Evolutionary conservation across 1,139 yeast species (phyloP), one percentile per base, ranked within the genome.

Genomic region (Torulaspora pretoriensis): DNA sequence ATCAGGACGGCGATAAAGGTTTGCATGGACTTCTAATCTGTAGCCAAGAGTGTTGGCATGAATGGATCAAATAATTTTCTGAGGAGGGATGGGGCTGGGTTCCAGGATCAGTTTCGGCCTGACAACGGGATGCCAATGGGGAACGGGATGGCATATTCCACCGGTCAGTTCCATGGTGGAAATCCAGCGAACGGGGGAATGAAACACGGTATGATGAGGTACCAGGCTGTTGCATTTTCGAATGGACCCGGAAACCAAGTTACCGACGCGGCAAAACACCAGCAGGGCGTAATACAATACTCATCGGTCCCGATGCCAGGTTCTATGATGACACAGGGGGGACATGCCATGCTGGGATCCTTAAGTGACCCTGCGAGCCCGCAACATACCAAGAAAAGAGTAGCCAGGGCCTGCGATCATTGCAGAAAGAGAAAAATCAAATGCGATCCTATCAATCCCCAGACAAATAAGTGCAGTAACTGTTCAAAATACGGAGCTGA

Each of bases 401-500:
- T 61, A 12, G 47, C 64, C 13, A 56, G 56, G 40, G 70, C 70
- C 8, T 66, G 70, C 50, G 62, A 64, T 36, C 63, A 61, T 43
- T 67, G 70, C 49, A 58, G 69, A 41, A 62, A 53, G 37, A 56
- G 68, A 31, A 66, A 66, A 46, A 60, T 65, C 35, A 64, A 64
- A 47, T 67, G 70, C 51, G 64, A 60, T 35, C 58, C 61, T 8
- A 37, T 59, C 7, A 49, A 57, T 40, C 50, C 53, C 2, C 33
- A 40, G 5, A 47, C 52, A 2, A 50, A 51, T 8, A 59, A 55
- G 49, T 61, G 65, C 46, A 40, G 51, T 17, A 60, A 60, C 43
- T 60, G 64, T 49, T 46, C 46, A n/a, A 61, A 56, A 38, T 59
- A 53, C 36, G 45, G 52, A 17, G 48, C 51, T 2, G 47, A 40